These are phyloP conservation scores for Kodamaea arcana DNA, from an alignment of 1,139 yeast genomes.

Conservation along the genomic window DNA sequence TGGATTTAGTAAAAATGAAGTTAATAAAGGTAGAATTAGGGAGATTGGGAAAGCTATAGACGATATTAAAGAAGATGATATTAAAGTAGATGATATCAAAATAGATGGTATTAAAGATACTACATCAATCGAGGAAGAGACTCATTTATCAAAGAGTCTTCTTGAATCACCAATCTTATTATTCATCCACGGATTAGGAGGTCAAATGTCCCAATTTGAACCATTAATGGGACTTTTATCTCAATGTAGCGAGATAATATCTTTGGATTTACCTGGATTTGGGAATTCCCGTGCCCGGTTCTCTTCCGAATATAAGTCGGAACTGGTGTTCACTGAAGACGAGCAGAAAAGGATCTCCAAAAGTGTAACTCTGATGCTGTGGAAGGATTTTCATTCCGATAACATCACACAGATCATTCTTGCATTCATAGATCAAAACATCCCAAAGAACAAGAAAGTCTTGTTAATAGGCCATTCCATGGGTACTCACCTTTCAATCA, in stretches of 20 bases:
- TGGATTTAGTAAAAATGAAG: constrained; percentile 42
- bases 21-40: not conserved
- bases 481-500: constrained; percentile 60
- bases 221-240: constrained; percentile 60
- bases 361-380: constrained; percentile 30
- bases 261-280: constrained; percentile 74
- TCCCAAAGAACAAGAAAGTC: constrained; percentile 44
- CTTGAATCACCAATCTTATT: constrained; percentile 54
- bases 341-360: constrained; percentile 28
- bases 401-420: constrained; percentile 44
- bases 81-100: too few species aligned
- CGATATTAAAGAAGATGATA: constrained; percentile 26
- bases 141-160: too few species aligned
- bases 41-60: not conserved
- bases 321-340: constrained; percentile 20
- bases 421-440: constrained; percentile 35
- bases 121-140: too few species aligned
- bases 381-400: constrained; percentile 46
- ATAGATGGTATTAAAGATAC: too few species aligned
- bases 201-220: constrained; percentile 72
- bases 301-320: constrained; percentile 15
- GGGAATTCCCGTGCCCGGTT: constrained; percentile 47
- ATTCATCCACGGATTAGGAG: constrained; percentile 73
- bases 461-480: constrained; percentile 70
- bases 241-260: constrained; percentile 59